A percentile compares a stretch with the other conserved stretches of the same genome.
These are phyloP conservation scores for Beverwykella pulmonaria DNA, from an alignment of 495 filamentous ascomycete species.

Conservation along the genomic window DNA sequence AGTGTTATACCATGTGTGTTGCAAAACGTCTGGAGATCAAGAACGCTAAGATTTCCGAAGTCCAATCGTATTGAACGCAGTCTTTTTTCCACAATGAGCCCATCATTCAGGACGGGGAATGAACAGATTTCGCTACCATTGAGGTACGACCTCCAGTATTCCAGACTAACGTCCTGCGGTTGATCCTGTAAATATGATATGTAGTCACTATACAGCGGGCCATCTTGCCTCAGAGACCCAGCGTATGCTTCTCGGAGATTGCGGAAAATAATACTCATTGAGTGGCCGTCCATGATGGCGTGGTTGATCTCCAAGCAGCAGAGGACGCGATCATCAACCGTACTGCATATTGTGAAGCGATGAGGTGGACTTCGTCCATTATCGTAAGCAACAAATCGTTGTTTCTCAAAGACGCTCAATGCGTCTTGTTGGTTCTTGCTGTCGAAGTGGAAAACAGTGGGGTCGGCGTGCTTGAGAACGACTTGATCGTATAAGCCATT, in stretches of 20 bases:
- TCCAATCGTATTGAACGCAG: conserved; percentile 26
- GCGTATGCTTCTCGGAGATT: conserved; percentile 30
- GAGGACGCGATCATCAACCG: conserved; percentile 18
- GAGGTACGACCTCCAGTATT: conserved; percentile 54
- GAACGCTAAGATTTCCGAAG: conserved; percentile 23
- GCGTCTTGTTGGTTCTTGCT: conserved; percentile 21
- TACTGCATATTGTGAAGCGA: conserved; percentile 33
- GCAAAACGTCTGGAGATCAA: conserved; percentile 32
- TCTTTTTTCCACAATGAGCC: conserved; percentile 1
- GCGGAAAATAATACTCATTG: conserved; percentile 29
- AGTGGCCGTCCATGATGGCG: conserved; percentile 38
- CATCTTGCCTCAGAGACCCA: conserved; percentile 7
- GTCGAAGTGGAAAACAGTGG: conserved; percentile 21
- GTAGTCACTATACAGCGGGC: conserved; percentile 36
- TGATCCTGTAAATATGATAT: conserved; percentile 39
- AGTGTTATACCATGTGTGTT: conserved; percentile 21
- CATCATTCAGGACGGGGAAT: conserved; percentile 32
- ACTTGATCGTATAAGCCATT: conserved; percentile 55
- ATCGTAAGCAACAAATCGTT: conserved; percentile 21
- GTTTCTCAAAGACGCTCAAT: conserved; percentile 15
- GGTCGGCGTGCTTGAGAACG: conserved; percentile 47
- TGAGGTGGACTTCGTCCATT: conserved; percentile 35
- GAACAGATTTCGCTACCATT: conserved; percentile 25
- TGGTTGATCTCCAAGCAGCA: conserved; percentile 38
- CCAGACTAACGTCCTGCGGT: conserved; percentile 48